Evolutionary conservation across 2,329 filamentous ascomycete genomes (phyloP).

Genomic region (Microcera coccophila): DNA sequence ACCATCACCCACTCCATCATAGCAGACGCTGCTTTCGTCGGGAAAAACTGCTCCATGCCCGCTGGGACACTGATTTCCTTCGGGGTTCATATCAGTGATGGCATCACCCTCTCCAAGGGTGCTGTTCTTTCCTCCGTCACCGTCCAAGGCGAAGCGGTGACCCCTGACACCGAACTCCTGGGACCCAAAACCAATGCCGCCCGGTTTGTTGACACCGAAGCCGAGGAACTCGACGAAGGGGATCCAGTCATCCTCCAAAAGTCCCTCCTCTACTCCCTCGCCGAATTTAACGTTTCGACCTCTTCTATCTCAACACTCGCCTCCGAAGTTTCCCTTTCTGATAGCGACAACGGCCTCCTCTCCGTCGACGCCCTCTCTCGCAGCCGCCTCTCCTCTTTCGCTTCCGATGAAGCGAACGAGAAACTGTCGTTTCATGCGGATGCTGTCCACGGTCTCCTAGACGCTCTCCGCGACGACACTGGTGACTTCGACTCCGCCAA

Average conservation of each 20-base stretch:
- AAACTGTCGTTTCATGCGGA: slow-evolving; percentile 71
- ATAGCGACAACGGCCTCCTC: slow-evolving; percentile 61
- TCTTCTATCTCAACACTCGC: slow-evolving; percentile 58
- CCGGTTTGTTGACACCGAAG: slow-evolving; percentile 43
- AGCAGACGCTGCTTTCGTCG: slow-evolving; percentile 67
- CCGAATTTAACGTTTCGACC: slow-evolving; percentile 49
- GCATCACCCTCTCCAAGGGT: slow-evolving; percentile 42
- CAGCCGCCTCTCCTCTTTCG: slow-evolving; percentile 66
- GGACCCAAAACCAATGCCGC: slow-evolving; percentile 50
- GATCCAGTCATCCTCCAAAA: slow-evolving; percentile 52
- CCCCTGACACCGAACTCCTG: slow-evolving; percentile 44
- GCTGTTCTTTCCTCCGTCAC: slow-evolving; percentile 35
- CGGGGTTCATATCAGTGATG: slow-evolving; percentile 67
- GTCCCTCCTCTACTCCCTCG: slow-evolving; percentile 53
- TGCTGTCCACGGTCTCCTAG: slow-evolving; percentile 79
- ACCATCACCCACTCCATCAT: slow-evolving; percentile 70
- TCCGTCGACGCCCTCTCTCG: slow-evolving; percentile 46
- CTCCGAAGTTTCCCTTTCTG: slow-evolving; percentile 62
- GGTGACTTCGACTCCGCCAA: slow-evolving; percentile 78
- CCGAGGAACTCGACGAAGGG: slow-evolving; percentile 48
- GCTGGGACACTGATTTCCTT: slow-evolving; percentile 76
- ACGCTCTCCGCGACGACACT: slow-evolving; percentile 71
- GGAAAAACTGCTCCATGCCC: slow-evolving; percentile 64
- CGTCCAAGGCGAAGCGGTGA: slow-evolving; percentile 34
- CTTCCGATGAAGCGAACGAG: slow-evolving; percentile 64